Evolutionary conservation across 139 green algal genomes (phyloP).

Genomic region (Limnomonas spitsbergensis): DNA sequence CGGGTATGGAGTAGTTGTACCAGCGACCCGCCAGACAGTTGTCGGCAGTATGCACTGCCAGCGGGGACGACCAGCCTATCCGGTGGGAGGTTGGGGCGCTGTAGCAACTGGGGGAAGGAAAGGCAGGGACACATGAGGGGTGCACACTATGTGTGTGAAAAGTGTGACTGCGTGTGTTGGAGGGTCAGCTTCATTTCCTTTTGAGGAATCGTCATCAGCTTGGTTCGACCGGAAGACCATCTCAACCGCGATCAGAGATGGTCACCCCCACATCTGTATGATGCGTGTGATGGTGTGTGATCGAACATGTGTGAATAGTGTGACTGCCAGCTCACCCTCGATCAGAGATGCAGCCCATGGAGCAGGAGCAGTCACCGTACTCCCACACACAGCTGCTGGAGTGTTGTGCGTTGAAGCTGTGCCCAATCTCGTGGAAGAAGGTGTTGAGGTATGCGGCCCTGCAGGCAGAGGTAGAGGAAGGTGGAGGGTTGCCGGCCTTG

Average conservation of each 20-base stretch:
- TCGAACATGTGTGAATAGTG: background rate
- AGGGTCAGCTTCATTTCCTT: too few relatives aligned
- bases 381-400: background rate
- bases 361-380: slow-evolving; percentile 16
- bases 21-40: background rate
- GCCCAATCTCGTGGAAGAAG: slow-evolving; percentile 16
- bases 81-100: background rate
- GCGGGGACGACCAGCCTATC: background rate
- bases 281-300: background rate
- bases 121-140: too few relatives aligned
- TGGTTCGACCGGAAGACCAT: too few relatives aligned
- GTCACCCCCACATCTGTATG: background rate
- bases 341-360: background rate
- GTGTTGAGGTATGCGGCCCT: slow-evolving; percentile 15
- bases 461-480: too few relatives aligned
- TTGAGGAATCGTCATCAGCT: too few relatives aligned
- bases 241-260: too few relatives aligned
- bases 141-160: too few relatives aligned
- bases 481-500: too few relatives aligned
- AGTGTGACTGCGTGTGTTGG: too few relatives aligned
- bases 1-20: slow-evolving; percentile 8
- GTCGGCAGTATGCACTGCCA: background rate
- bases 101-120: too few relatives aligned
- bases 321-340: slow-evolving; percentile 3
- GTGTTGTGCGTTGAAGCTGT: slow-evolving; percentile 1